phyloP scores from a whole-genome alignment of 2,329 filamentous ascomycete genomes.

The Colletotrichum trifolii region DNA sequence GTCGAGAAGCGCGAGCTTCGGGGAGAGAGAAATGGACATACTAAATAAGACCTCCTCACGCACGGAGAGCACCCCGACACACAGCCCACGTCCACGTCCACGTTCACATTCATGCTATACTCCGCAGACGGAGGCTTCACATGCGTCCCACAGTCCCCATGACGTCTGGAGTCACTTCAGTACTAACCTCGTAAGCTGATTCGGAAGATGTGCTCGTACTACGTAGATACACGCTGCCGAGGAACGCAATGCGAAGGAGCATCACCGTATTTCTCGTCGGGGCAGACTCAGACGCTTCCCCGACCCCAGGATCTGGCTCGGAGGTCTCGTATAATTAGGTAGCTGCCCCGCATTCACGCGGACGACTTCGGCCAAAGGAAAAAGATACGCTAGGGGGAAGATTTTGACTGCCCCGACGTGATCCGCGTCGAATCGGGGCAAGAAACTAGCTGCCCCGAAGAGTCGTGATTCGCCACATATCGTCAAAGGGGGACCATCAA shows the following conservation, averaged over 20 bases:
- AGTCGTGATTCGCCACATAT: conserved; percentile 29
- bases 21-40: no score
- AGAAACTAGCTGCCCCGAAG: conserved; percentile 41
- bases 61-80: background rate
- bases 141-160: conserved; percentile 20
- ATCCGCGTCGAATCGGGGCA: conserved; percentile 24
- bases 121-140: background rate
- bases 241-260: background rate
- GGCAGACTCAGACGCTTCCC: conserved; percentile 19
- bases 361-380: conserved; percentile 1
- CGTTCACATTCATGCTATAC: no score
- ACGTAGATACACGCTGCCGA: background rate
- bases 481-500: background rate
- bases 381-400: conserved; percentile 42
- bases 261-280: conserved; percentile 4
- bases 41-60: conserved; percentile 8
- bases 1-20: no score
- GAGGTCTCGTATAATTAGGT: background rate
- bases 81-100: background rate
- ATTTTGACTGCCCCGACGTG: conserved; percentile 33
- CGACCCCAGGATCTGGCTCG: conserved; percentile 18
- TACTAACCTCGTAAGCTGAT: background rate
- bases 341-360: conserved; percentile 3
- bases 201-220: background rate
- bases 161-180: conserved; percentile 9